phyloP scores from a whole-genome alignment of 768 basidiomycete species.

The Leccinum ochraceum region DNA sequence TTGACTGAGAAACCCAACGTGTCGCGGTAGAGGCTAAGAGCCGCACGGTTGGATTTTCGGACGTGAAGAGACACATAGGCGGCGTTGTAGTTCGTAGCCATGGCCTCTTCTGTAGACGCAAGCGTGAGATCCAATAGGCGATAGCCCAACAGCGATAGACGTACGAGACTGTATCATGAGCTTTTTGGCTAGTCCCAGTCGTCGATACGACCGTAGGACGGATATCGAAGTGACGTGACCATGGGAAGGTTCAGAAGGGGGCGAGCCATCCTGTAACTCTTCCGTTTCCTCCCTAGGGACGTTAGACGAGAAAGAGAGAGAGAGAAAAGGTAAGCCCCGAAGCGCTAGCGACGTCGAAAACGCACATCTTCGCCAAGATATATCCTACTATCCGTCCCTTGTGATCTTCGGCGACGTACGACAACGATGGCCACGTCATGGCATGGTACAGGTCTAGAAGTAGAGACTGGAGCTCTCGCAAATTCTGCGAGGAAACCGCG shows the following conservation, averaged over 20 bases:
- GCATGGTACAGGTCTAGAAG: conserved; percentile 83
- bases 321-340: background rate
- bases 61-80: conserved; percentile 88
- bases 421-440: conserved; percentile 91
- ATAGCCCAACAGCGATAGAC: conserved; percentile 31
- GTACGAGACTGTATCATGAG: conserved; percentile 91
- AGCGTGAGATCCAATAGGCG: conserved; percentile 3
- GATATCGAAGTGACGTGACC: conserved; percentile 98
- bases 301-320: conserved; percentile 28
- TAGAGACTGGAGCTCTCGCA: background rate
- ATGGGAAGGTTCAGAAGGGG: conserved; percentile 61
- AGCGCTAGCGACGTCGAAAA: background rate
- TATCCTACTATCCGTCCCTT: conserved; percentile 92
- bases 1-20: conserved; percentile 88
- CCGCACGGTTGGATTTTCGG: conserved; percentile 92
- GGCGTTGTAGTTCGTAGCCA: conserved; percentile 86
- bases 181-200: conserved; percentile 92
- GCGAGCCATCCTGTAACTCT: conserved; percentile 43
- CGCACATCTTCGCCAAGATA: conserved; percentile 92
- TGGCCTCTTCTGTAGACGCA: conserved; percentile 72
- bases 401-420: conserved; percentile 89
- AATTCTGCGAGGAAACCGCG: background rate
- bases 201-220: conserved; percentile 84
- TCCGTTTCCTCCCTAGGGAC: conserved; percentile 55
- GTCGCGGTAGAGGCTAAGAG: conserved; percentile 85